Percentiles rank a stretch among this genome's conserved stretches.
Conservation (phyloP, 176 grass and related monocot species). For the Luzula sylvatica region DNA sequence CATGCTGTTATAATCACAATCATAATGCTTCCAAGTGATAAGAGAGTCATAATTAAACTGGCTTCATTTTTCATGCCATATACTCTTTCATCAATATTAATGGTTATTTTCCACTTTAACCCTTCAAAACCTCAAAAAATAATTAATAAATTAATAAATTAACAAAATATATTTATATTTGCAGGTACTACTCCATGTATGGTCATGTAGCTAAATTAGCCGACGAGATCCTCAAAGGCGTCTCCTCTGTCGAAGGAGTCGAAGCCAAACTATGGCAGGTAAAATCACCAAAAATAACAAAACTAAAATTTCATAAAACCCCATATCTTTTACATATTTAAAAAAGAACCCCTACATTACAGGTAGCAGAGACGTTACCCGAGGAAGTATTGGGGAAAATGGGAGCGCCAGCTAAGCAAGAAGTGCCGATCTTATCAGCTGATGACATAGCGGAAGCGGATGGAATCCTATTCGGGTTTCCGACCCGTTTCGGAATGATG, state of each 20-base stretch:
- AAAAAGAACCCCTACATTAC: no score
- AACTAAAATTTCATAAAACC: no score
- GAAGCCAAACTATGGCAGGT: slow-evolving; percentile 91
- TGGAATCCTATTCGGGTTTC: slow-evolving; percentile 87
- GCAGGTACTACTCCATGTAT: slow-evolving; percentile 88
- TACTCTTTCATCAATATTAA: slow-evolving; percentile 7
- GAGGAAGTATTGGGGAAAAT: slow-evolving; percentile 84
- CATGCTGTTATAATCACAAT: slow-evolving; percentile 2
- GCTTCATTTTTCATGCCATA: slow-evolving; percentile 17
- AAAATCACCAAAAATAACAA: no score
- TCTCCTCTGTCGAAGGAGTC: slow-evolving; percentile 64
- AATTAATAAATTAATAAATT: not conserved
- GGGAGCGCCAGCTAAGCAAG: slow-evolving; percentile 61
- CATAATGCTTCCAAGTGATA: not conserved
- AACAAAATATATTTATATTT: not conserved
- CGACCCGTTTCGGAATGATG: slow-evolving; percentile 97
- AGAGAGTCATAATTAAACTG: slow-evolving; percentile 17
- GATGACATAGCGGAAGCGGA: slow-evolving; percentile 69
- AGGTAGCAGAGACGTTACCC: slow-evolving; percentile 74
- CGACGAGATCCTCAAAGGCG: slow-evolving; percentile 80
- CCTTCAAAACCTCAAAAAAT: not conserved
- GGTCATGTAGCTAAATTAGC: slow-evolving; percentile 82
- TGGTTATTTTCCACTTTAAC: slow-evolving; percentile 6
- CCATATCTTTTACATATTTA: no score
- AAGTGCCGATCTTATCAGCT: slow-evolving; percentile 54